Evolutionary conservation across 2,329 filamentous ascomycete genomes (phyloP).

Genomic region (Colletotrichum viniferum): DNA sequence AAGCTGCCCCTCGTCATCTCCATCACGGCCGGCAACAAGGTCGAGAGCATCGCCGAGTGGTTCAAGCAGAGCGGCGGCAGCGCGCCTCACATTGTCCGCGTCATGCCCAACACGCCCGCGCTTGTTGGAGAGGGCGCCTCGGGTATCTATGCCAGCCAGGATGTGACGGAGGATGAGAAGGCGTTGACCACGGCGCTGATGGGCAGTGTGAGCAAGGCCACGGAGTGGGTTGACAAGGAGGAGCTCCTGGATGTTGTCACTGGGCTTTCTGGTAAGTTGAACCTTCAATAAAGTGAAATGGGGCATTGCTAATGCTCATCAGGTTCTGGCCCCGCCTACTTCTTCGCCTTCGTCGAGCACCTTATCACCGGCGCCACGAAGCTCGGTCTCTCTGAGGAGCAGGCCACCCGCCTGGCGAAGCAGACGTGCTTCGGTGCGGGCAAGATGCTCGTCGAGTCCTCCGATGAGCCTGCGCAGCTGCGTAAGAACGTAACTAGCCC

Average conservation of each 20-base stretch:
- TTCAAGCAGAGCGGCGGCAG: conserved; percentile 39
- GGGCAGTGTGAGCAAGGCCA: conserved; percentile 49
- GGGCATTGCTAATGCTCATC: neutral
- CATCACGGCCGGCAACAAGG: conserved; percentile 54
- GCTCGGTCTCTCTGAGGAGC: conserved; percentile 50
- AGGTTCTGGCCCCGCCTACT: conserved; percentile 58
- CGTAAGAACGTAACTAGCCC: conserved; percentile 57
- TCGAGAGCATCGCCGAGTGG: conserved; percentile 48
- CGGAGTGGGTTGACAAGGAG: conserved; percentile 55
- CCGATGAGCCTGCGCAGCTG: conserved; percentile 49
- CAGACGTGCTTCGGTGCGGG: conserved; percentile 58
- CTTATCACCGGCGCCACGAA: conserved; percentile 46
- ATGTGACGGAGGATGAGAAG: conserved; percentile 46
- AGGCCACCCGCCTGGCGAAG: conserved; percentile 53
- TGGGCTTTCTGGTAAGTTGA: conserved; percentile 48
- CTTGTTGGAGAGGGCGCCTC: conserved; percentile 55
- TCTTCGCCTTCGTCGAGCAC: conserved; percentile 58
- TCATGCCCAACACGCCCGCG: conserved; percentile 59
- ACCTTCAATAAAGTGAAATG: fast-evolving
- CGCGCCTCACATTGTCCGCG: conserved; percentile 49
- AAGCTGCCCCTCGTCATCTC: conserved; percentile 49
- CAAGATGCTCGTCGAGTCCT: conserved; percentile 53
- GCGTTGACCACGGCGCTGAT: conserved; percentile 46
- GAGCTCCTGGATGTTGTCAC: conserved; percentile 55
- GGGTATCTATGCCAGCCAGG: conserved; percentile 47